Conservation (phyloP, 1,284 basidiomycete species). For the Amylostereum areolatum region DNA sequence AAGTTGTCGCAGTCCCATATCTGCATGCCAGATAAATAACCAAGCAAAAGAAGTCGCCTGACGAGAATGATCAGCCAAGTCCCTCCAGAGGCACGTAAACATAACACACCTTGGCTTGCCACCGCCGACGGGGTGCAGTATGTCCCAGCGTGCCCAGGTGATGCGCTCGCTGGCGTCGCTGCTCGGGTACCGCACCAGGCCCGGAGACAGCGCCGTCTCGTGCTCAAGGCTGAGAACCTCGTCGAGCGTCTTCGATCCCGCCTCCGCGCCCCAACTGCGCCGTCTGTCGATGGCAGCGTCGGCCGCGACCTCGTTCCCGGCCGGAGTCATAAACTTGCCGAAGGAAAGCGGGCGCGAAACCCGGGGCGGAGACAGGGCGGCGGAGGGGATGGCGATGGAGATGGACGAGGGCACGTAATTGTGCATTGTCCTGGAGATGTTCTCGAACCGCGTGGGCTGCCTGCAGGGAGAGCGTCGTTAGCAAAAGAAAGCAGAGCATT, state of each 20-base stretch:
- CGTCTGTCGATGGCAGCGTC: conserved; percentile 9
- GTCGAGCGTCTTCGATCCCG: conserved; percentile 19
- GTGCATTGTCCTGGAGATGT: conserved; percentile 43
- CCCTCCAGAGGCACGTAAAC: conserved; percentile 14
- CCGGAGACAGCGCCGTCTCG: conserved; percentile 5
- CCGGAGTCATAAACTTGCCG: conserved; percentile 33
- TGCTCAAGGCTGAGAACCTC: conserved; percentile 12
- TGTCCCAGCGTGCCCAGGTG: conserved; percentile 28
- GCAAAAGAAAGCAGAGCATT: background rate
- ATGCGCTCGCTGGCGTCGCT: conserved; percentile 23
- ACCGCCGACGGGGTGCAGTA: conserved; percentile 12
- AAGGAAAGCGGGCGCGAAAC: conserved; percentile 45
- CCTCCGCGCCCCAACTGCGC: conserved; percentile 16
- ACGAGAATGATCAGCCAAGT: conserved; percentile 3
- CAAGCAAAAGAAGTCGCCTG: conserved; percentile 54
- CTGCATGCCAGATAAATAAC: conserved; percentile 54
- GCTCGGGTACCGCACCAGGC: conserved; percentile 22
- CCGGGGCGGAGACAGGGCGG: conserved; percentile 40
- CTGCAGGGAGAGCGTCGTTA: conserved; percentile 20
- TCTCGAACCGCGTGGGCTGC: conserved; percentile 42
- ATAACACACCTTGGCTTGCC: conserved; percentile 22
- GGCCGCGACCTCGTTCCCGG: conserved; percentile 12
- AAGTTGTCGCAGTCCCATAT: conserved; percentile 66
- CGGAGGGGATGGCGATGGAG: conserved; percentile 42
- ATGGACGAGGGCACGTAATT: conserved; percentile 49